These are phyloP conservation scores for Lentinula sp. DNA, from an alignment of 768 basidiomycete genomes.

Conservation along the genomic window DNA sequence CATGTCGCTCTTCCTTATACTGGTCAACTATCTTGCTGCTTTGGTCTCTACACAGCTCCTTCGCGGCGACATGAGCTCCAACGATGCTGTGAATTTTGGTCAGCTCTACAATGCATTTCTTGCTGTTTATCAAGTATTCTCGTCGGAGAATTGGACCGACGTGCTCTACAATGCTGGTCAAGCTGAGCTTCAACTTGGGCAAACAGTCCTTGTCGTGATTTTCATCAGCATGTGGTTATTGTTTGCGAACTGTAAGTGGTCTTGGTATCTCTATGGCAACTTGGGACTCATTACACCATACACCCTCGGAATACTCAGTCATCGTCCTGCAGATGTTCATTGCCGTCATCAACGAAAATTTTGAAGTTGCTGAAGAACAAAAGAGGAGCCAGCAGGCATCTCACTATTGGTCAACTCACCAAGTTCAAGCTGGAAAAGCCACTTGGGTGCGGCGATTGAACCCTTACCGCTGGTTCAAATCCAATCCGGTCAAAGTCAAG, in stretches of 20 bases:
- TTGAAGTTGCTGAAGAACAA: conserved; percentile 84
- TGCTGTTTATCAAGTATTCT: conserved; percentile 83
- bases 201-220: conserved; percentile 62
- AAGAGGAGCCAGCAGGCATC: conserved; percentile 80
- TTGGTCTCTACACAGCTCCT: conserved; percentile 80
- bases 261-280: background rate
- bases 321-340: conserved; percentile 95
- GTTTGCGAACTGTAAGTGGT: conserved; percentile 79
- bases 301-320: conserved; percentile 39
- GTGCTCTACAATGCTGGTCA: conserved; percentile 56
- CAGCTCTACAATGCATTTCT: conserved; percentile 82
- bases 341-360: conserved; percentile 96
- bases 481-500: conserved; percentile 65
- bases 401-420: conserved; percentile 56
- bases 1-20: conserved; percentile 85
- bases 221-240: conserved; percentile 84
- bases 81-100: conserved; percentile 63
- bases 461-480: conserved; percentile 80
- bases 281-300: background rate
- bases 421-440: conserved; percentile 36
- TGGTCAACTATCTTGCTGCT: conserved; percentile 83
- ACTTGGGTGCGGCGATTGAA: conserved; percentile 76
- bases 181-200: conserved; percentile 59
- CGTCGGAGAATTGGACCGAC: conserved; percentile 92
- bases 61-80: conserved; percentile 66